Conservation (phyloP, 2,329 filamentous ascomycete species). For the Didymella glomerata region DNA sequence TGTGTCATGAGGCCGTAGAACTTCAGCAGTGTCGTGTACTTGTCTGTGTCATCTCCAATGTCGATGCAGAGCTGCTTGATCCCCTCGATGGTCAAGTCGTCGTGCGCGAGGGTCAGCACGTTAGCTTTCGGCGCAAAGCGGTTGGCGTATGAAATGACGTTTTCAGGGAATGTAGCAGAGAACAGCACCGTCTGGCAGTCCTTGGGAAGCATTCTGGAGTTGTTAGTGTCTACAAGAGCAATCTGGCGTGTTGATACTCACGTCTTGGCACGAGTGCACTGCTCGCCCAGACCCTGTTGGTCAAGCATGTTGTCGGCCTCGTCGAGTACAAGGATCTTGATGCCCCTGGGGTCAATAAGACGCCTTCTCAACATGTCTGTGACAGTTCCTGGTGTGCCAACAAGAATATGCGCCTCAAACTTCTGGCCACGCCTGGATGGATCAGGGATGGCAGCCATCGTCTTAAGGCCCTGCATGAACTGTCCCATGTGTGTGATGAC, state of each 20-base stretch:
- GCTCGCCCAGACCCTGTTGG: conserved; percentile 91
- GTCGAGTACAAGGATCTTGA: conserved; percentile 89
- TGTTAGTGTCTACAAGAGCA: conserved; percentile 41
- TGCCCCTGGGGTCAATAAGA: conserved; percentile 73
- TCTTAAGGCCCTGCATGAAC: conserved; percentile 77
- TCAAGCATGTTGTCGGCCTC: conserved; percentile 99
- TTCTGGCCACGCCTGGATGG: conserved; percentile 72
- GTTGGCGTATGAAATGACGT: conserved; percentile 83
- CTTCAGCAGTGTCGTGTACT: conserved; percentile 88
- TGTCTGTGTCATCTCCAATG: conserved; percentile 80
- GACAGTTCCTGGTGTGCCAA: conserved; percentile 93
- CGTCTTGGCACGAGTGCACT: conserved; percentile 89
- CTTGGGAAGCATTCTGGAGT: conserved; percentile 72
- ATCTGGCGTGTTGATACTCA: conserved; percentile 55
- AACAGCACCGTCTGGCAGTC: conserved; percentile 90
- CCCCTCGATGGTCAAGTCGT: conserved; percentile 93
- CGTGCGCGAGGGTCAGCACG: conserved; percentile 84
- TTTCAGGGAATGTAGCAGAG: conserved; percentile 89
- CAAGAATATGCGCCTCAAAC: conserved; percentile 80
- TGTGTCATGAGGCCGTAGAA: conserved; percentile 97
- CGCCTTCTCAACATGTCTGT: conserved; percentile 83
- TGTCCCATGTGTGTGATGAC: conserved; percentile 85
- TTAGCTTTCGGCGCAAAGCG: conserved; percentile 88
- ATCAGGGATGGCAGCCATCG: conserved; percentile 85
- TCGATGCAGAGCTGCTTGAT: conserved; percentile 99